Evolutionary conservation across 2,329 filamentous ascomycete species (phyloP).

Genomic region (Fusarium odoratissimum): DNA sequence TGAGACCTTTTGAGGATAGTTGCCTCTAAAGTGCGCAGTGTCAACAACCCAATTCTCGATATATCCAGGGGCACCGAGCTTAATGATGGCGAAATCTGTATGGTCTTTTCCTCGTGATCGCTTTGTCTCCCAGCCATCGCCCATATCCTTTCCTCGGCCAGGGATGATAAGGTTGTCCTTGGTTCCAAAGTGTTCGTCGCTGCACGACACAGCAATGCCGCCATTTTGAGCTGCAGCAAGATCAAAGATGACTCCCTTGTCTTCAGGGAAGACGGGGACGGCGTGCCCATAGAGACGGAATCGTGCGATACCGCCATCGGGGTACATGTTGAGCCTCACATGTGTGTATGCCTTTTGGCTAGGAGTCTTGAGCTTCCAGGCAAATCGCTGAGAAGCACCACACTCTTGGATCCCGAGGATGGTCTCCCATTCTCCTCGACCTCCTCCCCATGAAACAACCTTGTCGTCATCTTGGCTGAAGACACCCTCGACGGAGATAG

Average conservation of each 20-base stretch:
- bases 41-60: slow-evolving; percentile 78
- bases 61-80: slow-evolving; percentile 73
- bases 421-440: slow-evolving; percentile 74
- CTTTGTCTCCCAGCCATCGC: slow-evolving; percentile 88
- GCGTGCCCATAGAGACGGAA: slow-evolving; percentile 83
- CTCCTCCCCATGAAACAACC: slow-evolving; percentile 70
- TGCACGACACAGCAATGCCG: slow-evolving; percentile 79
- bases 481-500: slow-evolving; percentile 80
- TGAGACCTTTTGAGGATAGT: slow-evolving; percentile 82
- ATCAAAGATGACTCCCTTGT: slow-evolving; percentile 75
- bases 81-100: slow-evolving; percentile 84
- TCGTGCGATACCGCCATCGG: slow-evolving; percentile 84
- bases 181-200: slow-evolving; percentile 85
- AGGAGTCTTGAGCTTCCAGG: slow-evolving; percentile 72
- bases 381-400: slow-evolving; percentile 78
- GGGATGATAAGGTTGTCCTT: slow-evolving; percentile 85
- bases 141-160: slow-evolving; percentile 84
- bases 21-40: slow-evolving; percentile 85
- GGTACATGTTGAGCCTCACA: slow-evolving; percentile 85
- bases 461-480: slow-evolving; percentile 74
- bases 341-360: slow-evolving; percentile 80
- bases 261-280: slow-evolving; percentile 78
- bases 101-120: slow-evolving; percentile 78
- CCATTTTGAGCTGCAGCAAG: slow-evolving; percentile 83
- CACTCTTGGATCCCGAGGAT: slow-evolving; percentile 77